Conservation (phyloP, 2,329 filamentous ascomycete species). For the Biscogniauxia sp. region DNA sequence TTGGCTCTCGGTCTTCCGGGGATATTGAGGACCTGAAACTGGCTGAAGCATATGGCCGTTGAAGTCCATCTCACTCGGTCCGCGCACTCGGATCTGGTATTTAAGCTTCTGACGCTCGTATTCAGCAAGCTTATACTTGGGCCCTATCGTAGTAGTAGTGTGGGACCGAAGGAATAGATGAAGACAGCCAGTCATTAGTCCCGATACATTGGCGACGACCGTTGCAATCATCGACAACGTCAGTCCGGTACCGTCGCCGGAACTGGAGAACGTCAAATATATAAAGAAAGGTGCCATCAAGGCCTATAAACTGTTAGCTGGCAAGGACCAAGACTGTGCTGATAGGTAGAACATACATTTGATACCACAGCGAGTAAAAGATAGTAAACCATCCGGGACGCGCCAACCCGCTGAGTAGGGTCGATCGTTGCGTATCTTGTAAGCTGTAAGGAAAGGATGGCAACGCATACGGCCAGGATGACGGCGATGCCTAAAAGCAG, state of each 20-base stretch:
- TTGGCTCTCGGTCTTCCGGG: constrained; percentile 35
- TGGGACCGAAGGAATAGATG: constrained; percentile 67
- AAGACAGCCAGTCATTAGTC: constrained; percentile 62
- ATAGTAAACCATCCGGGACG: constrained; percentile 70
- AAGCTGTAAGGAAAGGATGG: constrained; percentile 56
- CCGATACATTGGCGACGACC: constrained; percentile 64
- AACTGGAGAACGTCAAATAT: constrained; percentile 47
- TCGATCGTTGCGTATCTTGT: constrained; percentile 54
- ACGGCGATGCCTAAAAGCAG: constrained; percentile 51
- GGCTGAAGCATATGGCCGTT: constrained; percentile 37
- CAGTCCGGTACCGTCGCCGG: constrained; percentile 43
- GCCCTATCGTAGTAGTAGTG: constrained; percentile 53
- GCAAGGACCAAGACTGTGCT: neutral
- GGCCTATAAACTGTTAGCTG: constrained; percentile 40
- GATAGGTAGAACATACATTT: constrained; percentile 45
- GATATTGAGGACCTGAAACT: constrained; percentile 27
- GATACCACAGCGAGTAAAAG: constrained; percentile 55
- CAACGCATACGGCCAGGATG: constrained; percentile 48
- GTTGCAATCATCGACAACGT: constrained; percentile 61
- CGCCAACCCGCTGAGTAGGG: constrained; percentile 57
- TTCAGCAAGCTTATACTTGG: constrained; percentile 45
- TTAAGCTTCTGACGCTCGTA: constrained; percentile 44
- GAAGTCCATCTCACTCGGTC: constrained; percentile 26
- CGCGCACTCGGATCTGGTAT: constrained; percentile 31
- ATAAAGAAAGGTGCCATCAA: constrained; percentile 65